These are phyloP conservation scores for Oidiodendron maius DNA, from an alignment of 495 filamentous ascomycete genomes.

Conservation along the genomic window DNA sequence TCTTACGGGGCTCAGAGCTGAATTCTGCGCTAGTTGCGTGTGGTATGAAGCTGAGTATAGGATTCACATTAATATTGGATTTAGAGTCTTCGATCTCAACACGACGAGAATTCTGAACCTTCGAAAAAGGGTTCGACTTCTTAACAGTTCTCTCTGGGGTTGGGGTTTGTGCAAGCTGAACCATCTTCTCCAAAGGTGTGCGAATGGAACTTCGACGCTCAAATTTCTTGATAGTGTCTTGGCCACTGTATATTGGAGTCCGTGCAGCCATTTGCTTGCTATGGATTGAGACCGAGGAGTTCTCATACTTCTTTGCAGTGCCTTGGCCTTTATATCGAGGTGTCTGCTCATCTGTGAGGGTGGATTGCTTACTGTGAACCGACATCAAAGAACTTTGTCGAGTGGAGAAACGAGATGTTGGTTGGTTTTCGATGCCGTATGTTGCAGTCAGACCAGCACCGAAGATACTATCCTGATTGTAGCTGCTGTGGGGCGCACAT, in stretches of 20 bases:
- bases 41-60: conserved; percentile 1
- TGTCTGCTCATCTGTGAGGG: not conserved
- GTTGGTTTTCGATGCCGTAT: not conserved
- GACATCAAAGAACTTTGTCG: not conserved
- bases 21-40: conserved; percentile 1
- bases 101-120: not conserved
- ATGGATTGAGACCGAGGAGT: not conserved
- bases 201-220: conserved; percentile 1
- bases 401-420: not conserved
- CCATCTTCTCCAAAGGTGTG: not conserved
- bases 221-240: not conserved
- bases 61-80: not conserved
- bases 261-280: not conserved
- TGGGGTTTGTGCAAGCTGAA: not conserved
- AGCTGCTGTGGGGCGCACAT: not conserved
- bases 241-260: not conserved
- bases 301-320: not conserved
- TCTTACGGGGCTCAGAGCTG: conserved; percentile 6
- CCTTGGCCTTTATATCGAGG: not conserved
- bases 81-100: not conserved
- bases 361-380: not conserved
- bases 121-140: not conserved
- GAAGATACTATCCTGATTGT: not conserved
- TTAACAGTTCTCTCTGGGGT: not conserved
- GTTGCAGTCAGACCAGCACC: not conserved